Evolutionary conservation across 495 filamentous ascomycete genomes (phyloP), one percentile per base, ranked within the genome.

Genomic region (Penicillium turbatum): DNA sequence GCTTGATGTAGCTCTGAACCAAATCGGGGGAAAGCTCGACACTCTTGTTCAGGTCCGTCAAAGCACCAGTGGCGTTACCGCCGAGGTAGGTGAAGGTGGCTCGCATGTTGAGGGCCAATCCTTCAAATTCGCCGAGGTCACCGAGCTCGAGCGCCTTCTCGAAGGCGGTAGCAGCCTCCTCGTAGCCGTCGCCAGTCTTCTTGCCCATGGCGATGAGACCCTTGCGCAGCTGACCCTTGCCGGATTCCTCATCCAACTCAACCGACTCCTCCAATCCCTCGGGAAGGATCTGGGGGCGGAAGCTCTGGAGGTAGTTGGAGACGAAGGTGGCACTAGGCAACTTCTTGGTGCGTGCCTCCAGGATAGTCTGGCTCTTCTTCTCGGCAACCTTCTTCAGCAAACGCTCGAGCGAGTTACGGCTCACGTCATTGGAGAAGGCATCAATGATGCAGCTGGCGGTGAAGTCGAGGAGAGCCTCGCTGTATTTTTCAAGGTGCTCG

Each of bases 361-460:
- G 72, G 54, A 99, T 96, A 29, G 79, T 82, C 71, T 90, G 90
- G 54, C 86, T 92, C 71, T 96, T 97, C 46, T 86, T 75, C 68
- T 97, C 92, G 29, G 93, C 93, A 48, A 97, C 91, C 79, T 96
- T 96, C 82, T 97, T 97, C 51, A 99, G 76, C 60, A 99, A 70
- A 44, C 91, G 79, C 77, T 99, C 93, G 6, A 99, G 90, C 17
- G 89, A 84, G 65, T 92, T 82, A 13, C 92, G 91, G 63, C 87
- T 93, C 46, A 78, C 72, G 59, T 96, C 87, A 70, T 93, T 97
- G 67, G 84, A 82, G 79, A 99, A 99, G 42, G 83, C 84, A 72
- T 97, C 95, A 68, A 99, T 96, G 62, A 99, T 99, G 75, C 93
- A 99, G 78, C 90, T 96, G 36, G 95, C 95, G 15, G 93, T 99